These are phyloP conservation scores for Sporothrix curviconia DNA, from an alignment of 2,329 filamentous ascomycete species.

Conservation along the genomic window DNA sequence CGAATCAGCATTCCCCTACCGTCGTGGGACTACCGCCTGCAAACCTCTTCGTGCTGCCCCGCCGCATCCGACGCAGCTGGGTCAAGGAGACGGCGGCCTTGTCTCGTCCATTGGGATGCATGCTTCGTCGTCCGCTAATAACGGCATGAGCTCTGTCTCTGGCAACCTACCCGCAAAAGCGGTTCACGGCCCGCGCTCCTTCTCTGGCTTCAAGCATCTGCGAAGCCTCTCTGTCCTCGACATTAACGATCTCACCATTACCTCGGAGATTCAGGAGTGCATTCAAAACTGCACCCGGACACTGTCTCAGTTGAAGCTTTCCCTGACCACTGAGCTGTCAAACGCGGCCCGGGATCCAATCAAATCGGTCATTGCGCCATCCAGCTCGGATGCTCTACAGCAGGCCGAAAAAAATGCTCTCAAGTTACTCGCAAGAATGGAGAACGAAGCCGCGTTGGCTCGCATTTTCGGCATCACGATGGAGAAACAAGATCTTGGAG, in stretches of 20 bases:
- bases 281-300: slow-evolving; percentile 49
- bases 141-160: slow-evolving; percentile 41
- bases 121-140: not conserved
- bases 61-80: too few relatives aligned
- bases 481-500: not conserved
- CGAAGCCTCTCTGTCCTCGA: slow-evolving; percentile 50
- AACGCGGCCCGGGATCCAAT: slow-evolving; percentile 38
- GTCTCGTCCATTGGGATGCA: too few relatives aligned
- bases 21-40: too few relatives aligned
- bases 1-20: too few relatives aligned
- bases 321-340: slow-evolving; percentile 50
- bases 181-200: slow-evolving; percentile 46
- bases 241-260: slow-evolving; percentile 51
- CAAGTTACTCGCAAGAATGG: too few relatives aligned
- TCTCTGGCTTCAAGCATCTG: slow-evolving; percentile 52
- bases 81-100: too few relatives aligned
- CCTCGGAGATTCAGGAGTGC: slow-evolving; percentile 50
- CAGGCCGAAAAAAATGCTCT: not conserved
- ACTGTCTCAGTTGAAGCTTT: slow-evolving; percentile 49
- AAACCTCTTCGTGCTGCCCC: too few relatives aligned
- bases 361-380: slow-evolving; percentile 46
- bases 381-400: slow-evolving; percentile 22
- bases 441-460: not conserved
- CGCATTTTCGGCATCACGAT: not conserved
- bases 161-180: slow-evolving; percentile 24